Conservation (phyloP, 2,329 filamentous ascomycete genomes). For the Paecilomyces variotii region DNA sequence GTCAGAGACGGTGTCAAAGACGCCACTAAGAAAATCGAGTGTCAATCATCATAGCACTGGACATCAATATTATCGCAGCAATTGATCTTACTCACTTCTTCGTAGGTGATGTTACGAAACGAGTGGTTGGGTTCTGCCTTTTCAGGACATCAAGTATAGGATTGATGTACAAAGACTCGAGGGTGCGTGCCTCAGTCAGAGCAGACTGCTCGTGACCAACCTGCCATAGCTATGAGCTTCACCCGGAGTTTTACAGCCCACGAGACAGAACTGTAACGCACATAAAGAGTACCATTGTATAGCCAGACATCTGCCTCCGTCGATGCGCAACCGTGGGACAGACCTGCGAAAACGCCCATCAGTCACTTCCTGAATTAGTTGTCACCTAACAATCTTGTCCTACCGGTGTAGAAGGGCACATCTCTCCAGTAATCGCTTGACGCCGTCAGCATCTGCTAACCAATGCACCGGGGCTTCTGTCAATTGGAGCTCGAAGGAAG, state of each 20-base stretch:
- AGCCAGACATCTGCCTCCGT: conserved; percentile 57
- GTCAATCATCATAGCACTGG: background rate
- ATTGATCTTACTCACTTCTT: conserved; percentile 34
- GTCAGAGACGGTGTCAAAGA: conserved; percentile 48
- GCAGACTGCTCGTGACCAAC: conserved; percentile 50
- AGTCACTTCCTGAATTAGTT: conserved; percentile 5
- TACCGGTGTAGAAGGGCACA: conserved; percentile 39
- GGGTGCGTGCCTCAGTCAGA: conserved; percentile 45
- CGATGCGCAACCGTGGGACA: conserved; percentile 50
- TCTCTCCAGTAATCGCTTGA: conserved; percentile 54
- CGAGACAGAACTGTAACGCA: conserved; percentile 20
- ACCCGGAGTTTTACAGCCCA: background rate
- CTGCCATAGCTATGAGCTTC: conserved; percentile 19
- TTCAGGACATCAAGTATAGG: conserved; percentile 50
- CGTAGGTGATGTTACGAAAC: conserved; percentile 41
- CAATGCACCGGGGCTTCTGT: background rate
- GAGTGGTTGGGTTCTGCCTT: conserved; percentile 47
- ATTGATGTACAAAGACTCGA: conserved; percentile 51
- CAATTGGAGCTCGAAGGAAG: background rate
- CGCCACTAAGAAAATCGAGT: conserved; percentile 34
- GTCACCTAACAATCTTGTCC: conserved; percentile 7
- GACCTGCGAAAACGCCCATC: conserved; percentile 27
- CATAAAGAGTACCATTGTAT: conserved; percentile 47
- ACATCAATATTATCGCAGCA: background rate
- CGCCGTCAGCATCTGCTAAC: conserved; percentile 9